phyloP scores from a whole-genome alignment of 768 basidiomycete species.

The Coprinellus micaceus region DNA sequence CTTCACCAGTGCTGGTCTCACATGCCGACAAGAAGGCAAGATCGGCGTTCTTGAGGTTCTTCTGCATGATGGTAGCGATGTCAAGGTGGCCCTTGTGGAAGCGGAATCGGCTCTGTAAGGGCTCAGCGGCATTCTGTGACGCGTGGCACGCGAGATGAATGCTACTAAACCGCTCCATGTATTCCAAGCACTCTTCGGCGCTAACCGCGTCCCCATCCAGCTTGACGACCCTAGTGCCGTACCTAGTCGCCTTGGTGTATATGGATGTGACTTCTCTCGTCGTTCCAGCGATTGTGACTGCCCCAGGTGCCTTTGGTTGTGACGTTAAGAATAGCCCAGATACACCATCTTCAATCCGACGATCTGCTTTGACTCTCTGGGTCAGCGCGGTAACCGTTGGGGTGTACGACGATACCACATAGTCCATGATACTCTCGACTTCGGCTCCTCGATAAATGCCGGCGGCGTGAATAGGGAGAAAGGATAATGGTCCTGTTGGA shows the following conservation, averaged over 20 bases:
- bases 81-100: constrained; percentile 19
- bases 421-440: constrained; percentile 7
- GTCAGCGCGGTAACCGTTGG: constrained; percentile 12
- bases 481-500: constrained; percentile 7
- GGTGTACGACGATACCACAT: constrained; percentile 20
- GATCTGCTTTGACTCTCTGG: background rate
- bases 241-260: background rate
- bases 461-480: constrained; percentile 13
- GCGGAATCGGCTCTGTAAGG: constrained; percentile 21
- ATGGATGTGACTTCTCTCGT: constrained; percentile 7
- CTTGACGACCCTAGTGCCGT: background rate
- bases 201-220: background rate
- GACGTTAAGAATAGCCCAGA: constrained; percentile 10
- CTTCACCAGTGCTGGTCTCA: constrained; percentile 30
- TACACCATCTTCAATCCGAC: background rate
- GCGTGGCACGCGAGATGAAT: constrained; percentile 34
- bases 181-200: background rate
- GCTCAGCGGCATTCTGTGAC: constrained; percentile 21
- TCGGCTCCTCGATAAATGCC: constrained; percentile 1
- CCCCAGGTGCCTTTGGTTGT: constrained; percentile 9
- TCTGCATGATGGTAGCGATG: constrained; percentile 11
- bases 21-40: constrained; percentile 41
- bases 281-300: constrained; percentile 9
- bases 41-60: constrained; percentile 11
- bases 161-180: constrained; percentile 15